A percentile compares a stretch with the other conserved stretches of the same genome.
These are phyloP conservation scores for Leccinum subrobustum DNA, from an alignment of 1,284 basidiomycete species.

Conservation along the genomic window DNA sequence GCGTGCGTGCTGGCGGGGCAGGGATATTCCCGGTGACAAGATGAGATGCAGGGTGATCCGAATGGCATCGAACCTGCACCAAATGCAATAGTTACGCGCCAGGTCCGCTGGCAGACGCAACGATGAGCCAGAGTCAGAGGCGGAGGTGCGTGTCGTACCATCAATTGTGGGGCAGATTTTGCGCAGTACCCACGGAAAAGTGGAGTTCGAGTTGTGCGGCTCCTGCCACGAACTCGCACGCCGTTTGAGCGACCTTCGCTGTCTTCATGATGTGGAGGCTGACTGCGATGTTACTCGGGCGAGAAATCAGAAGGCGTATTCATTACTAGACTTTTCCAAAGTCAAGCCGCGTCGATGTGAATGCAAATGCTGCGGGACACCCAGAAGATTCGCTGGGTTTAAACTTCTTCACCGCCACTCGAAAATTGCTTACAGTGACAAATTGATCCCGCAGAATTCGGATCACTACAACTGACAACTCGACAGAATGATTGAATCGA, in stretches of 20 bases:
- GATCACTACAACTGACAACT: not conserved
- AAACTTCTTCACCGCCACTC: not conserved
- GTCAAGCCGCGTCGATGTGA: not conserved
- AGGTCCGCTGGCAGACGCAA: no score
- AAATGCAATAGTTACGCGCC: not conserved
- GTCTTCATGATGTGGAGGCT: not conserved
- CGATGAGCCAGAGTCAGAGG: not conserved
- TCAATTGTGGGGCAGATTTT: not conserved
- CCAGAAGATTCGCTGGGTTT: not conserved
- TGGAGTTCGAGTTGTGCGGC: not conserved
- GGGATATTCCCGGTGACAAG: not conserved
- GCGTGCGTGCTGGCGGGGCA: not conserved
- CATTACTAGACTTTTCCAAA: not conserved
- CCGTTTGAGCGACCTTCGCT: not conserved
- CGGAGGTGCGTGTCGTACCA: not conserved
- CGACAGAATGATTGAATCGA: not conserved
- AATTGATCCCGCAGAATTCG: not conserved
- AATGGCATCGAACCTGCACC: not conserved
- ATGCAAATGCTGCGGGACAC: no score
- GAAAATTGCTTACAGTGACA: not conserved
- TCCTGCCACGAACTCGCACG: not conserved
- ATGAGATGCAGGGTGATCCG: not conserved
- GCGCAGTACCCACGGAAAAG: not conserved
- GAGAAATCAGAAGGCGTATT: no score
- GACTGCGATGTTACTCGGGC: not conserved